Conservation (phyloP, 2,329 filamentous ascomycete species). For the Thielaviopsis musarum region DNA sequence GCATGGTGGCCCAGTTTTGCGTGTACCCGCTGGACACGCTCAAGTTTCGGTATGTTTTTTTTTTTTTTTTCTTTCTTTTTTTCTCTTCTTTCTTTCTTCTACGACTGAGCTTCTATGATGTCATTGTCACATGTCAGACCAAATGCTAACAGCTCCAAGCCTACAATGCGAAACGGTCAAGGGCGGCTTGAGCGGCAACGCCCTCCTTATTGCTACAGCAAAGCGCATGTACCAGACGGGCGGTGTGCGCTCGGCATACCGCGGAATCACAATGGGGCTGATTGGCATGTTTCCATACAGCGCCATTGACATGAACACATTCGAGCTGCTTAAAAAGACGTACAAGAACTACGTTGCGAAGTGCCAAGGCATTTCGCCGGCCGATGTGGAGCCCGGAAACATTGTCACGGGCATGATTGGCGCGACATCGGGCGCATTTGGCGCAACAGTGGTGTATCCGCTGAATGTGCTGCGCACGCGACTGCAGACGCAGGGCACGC, state of each 20-base stretch:
- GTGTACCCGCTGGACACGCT: conserved; percentile 88
- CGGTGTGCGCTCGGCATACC: conserved; percentile 64
- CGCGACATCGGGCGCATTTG: conserved; percentile 77
- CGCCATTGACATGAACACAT: conserved; percentile 89
- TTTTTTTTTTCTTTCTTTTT: not conserved
- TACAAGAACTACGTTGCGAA: conserved; percentile 57
- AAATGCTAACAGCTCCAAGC: conserved; percentile 24
- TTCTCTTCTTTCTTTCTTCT: too few relatives aligned
- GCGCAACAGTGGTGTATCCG: conserved; percentile 87
- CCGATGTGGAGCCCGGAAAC: conserved; percentile 67
- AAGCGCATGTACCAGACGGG: conserved; percentile 71
- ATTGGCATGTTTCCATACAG: conserved; percentile 97
- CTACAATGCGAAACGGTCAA: conserved; percentile 91
- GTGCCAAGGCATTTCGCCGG: conserved; percentile 54
- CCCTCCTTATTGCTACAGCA: conserved; percentile 66
- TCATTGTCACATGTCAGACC: not conserved
- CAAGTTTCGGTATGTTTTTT: conserved; percentile 38
- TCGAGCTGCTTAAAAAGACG: conserved; percentile 73
- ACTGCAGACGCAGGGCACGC: conserved; percentile 84
- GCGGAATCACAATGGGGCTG: conserved; percentile 83
- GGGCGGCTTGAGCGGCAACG: conserved; percentile 68
- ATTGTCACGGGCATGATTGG: conserved; percentile 78
- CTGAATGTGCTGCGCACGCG: conserved; percentile 84
- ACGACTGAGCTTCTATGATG: not conserved
- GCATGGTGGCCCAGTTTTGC: conserved; percentile 88